Conservation (phyloP, 179 eudicot genomes). For the Beta corolliflora region DNA sequence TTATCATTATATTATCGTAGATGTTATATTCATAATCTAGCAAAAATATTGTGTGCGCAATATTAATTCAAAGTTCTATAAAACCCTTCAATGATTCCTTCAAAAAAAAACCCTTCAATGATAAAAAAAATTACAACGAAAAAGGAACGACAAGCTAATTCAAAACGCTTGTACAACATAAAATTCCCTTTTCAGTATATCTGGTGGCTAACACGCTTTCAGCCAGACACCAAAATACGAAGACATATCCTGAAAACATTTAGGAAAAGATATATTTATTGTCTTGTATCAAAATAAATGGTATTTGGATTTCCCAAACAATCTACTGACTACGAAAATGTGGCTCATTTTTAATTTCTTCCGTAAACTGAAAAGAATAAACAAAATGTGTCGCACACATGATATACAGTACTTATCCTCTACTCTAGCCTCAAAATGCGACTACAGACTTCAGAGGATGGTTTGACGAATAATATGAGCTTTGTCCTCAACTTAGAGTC, state of each 20-base stretch:
- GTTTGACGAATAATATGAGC: neutral
- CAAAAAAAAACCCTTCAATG: no score
- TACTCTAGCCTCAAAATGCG: conserved; percentile 21
- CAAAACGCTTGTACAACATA: neutral
- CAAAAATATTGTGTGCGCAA: no score
- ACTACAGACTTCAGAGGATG: neutral
- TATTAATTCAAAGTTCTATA: no score
- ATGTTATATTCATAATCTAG: no score
- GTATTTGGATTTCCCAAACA: conserved; percentile 10
- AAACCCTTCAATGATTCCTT: no score
- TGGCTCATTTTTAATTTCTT: neutral
- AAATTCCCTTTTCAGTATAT: neutral
- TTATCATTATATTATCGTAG: no score
- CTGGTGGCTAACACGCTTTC: neutral
- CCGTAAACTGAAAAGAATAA: conserved; percentile 7
- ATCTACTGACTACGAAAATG: conserved; percentile 1
- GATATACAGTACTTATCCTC: conserved; percentile 23
- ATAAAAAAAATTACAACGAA: no score
- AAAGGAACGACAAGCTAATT: no score
- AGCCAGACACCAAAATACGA: neutral
- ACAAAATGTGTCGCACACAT: conserved; percentile 18
- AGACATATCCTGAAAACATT: neutral
- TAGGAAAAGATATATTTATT: conserved; percentile 17
- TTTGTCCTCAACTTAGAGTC: conserved; percentile 36
- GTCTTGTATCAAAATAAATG: conserved; percentile 22